phyloP scores from a whole-genome alignment of 2,329 filamentous ascomycete species.

The Neobulgaria alba region DNA sequence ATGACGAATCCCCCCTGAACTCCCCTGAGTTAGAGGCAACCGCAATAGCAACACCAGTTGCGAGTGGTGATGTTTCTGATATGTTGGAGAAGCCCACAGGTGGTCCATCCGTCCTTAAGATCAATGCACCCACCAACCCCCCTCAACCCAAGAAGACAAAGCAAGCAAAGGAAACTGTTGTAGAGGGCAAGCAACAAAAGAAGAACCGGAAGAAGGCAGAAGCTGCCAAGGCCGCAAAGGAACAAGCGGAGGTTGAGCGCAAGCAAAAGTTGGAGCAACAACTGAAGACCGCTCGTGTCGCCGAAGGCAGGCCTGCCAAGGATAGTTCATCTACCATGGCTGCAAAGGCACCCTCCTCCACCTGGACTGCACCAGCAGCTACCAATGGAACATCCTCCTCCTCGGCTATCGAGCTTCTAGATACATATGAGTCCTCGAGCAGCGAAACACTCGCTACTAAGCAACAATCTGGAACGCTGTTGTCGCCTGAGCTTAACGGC shows the following conservation, averaged over 20 bases:
- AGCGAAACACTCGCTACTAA: slow-evolving; percentile 17
- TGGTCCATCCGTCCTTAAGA: slow-evolving; percentile 66
- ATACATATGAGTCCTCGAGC: slow-evolving; percentile 43
- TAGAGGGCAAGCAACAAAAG: slow-evolving; percentile 88
- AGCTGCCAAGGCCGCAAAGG: slow-evolving; percentile 63
- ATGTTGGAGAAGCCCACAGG: slow-evolving; percentile 73
- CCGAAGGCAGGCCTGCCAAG: slow-evolving; percentile 75
- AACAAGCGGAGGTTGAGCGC: slow-evolving; percentile 71
- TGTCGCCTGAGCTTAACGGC: background rate
- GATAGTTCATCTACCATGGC: slow-evolving; percentile 60
- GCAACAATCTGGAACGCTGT: background rate
- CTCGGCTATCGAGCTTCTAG: slow-evolving; percentile 41
- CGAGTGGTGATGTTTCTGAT: slow-evolving; percentile 65
- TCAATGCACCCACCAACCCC: slow-evolving; percentile 55
- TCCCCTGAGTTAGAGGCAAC: slow-evolving; percentile 55
- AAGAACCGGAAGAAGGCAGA: slow-evolving; percentile 88
- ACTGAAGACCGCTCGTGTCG: slow-evolving; percentile 69
- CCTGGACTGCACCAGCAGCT: slow-evolving; percentile 35
- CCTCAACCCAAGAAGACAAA: slow-evolving; percentile 51
- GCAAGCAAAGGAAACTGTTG: slow-evolving; percentile 50
- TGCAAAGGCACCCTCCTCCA: slow-evolving; percentile 34
- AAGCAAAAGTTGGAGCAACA: slow-evolving; percentile 73
- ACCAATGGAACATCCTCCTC: slow-evolving; percentile 9
- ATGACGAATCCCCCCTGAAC: slow-evolving; percentile 63
- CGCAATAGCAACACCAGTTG: slow-evolving; percentile 30